Evolutionary conservation across 2,329 filamentous ascomycete species (phyloP), one percentile per base, ranked within the genome.

Genomic region (Calonectria hawksworthii): DNA sequence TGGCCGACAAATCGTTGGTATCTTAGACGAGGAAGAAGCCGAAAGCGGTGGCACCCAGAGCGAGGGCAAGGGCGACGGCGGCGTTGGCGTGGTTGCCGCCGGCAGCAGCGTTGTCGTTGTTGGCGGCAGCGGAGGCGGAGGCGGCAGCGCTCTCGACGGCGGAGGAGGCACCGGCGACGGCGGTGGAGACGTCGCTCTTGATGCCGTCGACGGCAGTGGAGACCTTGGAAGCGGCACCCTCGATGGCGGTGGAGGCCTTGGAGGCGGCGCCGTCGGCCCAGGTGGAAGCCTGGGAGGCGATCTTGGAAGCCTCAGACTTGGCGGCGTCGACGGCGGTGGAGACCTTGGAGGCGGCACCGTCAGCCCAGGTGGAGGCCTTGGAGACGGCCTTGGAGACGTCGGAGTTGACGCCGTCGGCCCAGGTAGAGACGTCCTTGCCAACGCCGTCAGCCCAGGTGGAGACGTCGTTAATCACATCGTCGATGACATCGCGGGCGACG

Each of bases 21-120:
- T 59, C 61, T 79, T 81, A 81, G 9, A 73, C 72, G 21, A 81
- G 68, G 65, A 80, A 67, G 72, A 80, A 75, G 52, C 78, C 79
- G 21, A 81, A 80, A 23, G 76, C 78, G 32, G 80, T 78, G 10
- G 75, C 79, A 13, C 79, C 79, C 50, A 80, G 76, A 4, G 80
- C 80, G 28, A 80, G 77, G n/a, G 70, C 47, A 2, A 71, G 47
- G 3, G 76, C 36, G 56, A 69, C 11, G 4, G 80, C 79, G 34
- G 79, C 79, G 54, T 75, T 76, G 61, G 75, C 76, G 4, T 77
- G 64, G 30, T 70, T 32, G 47, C 59, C 68, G 8, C 56, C 30
- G 47, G 26, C 30, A 21, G 64, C 52, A 6, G 52, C 36, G 44
- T 68, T 61, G 34, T 47, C 9, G 38, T 59, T 10, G 70, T 67